These are phyloP conservation scores for Agastache rugosa DNA, from an alignment of 257 asterid genomes.

Conservation along the genomic window DNA sequence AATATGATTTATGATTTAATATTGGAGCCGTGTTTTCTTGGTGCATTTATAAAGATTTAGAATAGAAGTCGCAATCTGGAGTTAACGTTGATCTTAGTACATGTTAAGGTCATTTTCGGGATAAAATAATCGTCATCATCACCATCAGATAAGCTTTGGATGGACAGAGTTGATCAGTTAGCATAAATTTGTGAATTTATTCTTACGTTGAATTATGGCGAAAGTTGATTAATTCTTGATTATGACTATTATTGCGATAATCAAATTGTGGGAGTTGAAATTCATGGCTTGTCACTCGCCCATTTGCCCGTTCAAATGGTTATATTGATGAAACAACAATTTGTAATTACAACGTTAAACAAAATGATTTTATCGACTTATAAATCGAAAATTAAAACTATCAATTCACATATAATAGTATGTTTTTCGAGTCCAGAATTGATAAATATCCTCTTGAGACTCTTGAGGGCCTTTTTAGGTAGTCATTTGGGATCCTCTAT, in stretches of 20 bases:
- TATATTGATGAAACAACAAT: not conserved
- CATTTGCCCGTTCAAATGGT: constrained; percentile 17
- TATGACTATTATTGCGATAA: not conserved
- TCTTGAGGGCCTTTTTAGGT: too few species aligned
- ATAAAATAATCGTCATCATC: not conserved
- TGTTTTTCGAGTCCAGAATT: too few species aligned
- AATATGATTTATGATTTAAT: not conserved
- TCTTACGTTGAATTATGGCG: not conserved
- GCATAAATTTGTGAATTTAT: not conserved
- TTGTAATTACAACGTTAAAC: not conserved
- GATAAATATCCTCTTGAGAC: too few species aligned
- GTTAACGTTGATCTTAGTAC: not conserved
- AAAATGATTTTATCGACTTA: too few species aligned
- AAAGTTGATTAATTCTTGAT: not conserved
- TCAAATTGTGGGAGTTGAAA: constrained; percentile 26
- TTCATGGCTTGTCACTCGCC: not conserved
- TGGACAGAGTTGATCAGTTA: not conserved
- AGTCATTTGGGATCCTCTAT: too few species aligned
- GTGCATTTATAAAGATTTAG: not conserved
- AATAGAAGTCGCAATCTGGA: constrained; percentile 19
- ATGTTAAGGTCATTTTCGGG: constrained; percentile 29
- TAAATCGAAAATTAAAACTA: too few species aligned
- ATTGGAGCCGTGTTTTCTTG: not conserved
- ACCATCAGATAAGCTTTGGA: constrained; percentile 26
- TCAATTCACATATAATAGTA: too few species aligned